Base-by-base conservation (phyloP, 805 yeast genomes). In the Candida awuae region DNA sequence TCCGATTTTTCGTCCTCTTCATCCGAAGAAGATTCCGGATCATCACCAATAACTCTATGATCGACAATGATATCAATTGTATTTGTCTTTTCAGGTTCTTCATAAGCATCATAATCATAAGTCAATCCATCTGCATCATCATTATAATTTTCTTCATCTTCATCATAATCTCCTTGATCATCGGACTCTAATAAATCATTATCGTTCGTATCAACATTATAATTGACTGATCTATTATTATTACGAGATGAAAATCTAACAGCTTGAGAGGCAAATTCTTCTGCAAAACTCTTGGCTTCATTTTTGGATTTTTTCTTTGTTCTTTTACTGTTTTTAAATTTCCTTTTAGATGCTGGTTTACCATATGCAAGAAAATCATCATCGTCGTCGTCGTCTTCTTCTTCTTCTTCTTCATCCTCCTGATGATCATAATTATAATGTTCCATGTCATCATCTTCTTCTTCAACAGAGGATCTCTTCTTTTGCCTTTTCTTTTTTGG, bases 201-300 rank as follows among this genome's bases (percentile, higher is more conserved):
- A 23, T 75, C 83, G 41, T 74, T 79, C 7, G 77, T 82, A 44
- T 84, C 94, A 20, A 83, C 75, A 29, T 73, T 77, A 55, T 88
- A 88, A 56, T 50, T 86, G 31, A 88, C 77, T n/a, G 70, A 66
- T 45, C 66, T 75, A 48, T 68, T 73, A 29, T 51, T 52, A 51
- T 79, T 81, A 56, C 97, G 71, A 3, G 88, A 71, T 14, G 94
- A 82, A 49, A 86, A 85, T 43, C 97, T 70, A 13, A 84, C 35
- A 4, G 50, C 43, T 28, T 40, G 43, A 18, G 39, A 22, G 6
- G 29, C 10, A 2, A 34, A 14, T 15, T 38, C 32, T 6, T 39
- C 39, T 20, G 16, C 32, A 20, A 26, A 20, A 32, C 20, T 23
- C 26, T 27, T 36, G 27, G 34, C 31, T 22, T 22, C 35, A 35